Conservation (phyloP, 148 eudicot species). For the Rhododendron griersonianum region DNA sequence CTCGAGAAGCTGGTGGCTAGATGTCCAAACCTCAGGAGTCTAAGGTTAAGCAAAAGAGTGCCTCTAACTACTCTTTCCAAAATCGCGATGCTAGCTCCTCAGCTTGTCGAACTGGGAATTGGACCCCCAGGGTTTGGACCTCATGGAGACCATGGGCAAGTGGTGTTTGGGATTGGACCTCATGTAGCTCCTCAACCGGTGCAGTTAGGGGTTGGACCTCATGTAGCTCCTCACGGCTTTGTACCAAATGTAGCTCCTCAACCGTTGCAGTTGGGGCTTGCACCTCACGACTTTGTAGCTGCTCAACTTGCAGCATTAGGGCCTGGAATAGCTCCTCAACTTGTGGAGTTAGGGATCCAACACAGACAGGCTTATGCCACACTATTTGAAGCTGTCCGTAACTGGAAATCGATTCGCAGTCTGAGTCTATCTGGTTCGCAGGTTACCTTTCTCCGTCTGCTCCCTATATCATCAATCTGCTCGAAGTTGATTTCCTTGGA, state of each 20-base stretch:
- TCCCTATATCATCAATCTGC: not conserved
- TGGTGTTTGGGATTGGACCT: not conserved
- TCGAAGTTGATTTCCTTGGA: not conserved
- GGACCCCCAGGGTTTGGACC: not conserved
- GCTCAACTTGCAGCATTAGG: not conserved
- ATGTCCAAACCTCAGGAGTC: constrained; percentile 4
- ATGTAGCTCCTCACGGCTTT: not conserved
- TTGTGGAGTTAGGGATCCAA: not conserved
- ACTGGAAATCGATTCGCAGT: not conserved
- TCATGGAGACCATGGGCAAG: not conserved
- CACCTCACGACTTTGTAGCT: not conserved
- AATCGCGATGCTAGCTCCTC: not conserved
- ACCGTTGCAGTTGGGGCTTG: not conserved
- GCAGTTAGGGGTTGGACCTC: not conserved
- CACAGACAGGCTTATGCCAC: not conserved
- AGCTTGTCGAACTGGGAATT: not conserved
- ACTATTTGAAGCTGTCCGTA: not conserved
- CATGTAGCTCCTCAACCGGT: not conserved
- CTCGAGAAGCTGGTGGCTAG: constrained; percentile 7
- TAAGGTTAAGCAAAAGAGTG: not conserved
- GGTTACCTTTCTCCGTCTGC: not conserved
- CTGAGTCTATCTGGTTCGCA: not conserved
- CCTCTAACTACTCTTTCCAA: not conserved
- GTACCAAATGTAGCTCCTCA: not conserved
- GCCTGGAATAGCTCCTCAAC: not conserved